These are phyloP conservation scores for Clohesyomyces aquaticus DNA, from an alignment of 495 filamentous ascomycete species.

Conservation along the genomic window DNA sequence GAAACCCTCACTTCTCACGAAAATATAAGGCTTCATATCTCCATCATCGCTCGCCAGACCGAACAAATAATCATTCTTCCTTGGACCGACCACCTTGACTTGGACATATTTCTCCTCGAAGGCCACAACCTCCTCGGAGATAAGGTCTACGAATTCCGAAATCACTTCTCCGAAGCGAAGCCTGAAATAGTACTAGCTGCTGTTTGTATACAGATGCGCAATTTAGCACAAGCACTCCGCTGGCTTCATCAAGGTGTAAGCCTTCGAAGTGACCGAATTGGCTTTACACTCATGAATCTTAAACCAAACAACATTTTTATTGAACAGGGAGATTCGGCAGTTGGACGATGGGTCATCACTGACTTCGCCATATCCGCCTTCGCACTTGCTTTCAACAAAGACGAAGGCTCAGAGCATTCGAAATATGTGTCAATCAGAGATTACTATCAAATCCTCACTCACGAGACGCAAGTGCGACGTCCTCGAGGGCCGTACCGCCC, in stretches of 20 bases:
- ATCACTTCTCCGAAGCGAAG: not conserved
- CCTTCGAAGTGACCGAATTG: not conserved
- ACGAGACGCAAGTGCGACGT: not conserved
- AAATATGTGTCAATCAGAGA: conserved; percentile 11
- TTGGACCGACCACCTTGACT: conserved; percentile 14
- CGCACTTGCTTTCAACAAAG: conserved; percentile 14
- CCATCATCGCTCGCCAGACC: conserved; percentile 10
- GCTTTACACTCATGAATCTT: conserved; percentile 14
- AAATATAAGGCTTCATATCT: conserved; percentile 11
- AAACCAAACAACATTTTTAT: conserved; percentile 21
- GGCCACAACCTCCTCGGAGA: not conserved
- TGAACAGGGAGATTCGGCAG: conserved; percentile 3
- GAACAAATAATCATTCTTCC: conserved; percentile 18
- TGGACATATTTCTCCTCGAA: conserved; percentile 14
- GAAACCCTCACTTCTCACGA: conserved; percentile 11
- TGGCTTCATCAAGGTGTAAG: conserved; percentile 12
- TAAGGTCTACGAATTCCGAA: conserved; percentile 2
- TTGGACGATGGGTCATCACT: conserved; percentile 13
- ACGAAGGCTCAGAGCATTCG: not conserved
- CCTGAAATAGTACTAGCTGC: not conserved
- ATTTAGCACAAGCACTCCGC: conserved; percentile 4
- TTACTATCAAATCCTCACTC: conserved; percentile 13
- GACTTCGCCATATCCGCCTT: conserved; percentile 18
- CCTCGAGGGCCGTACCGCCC: conserved; percentile 10
- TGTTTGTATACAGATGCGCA: conserved; percentile 7